Base-by-base conservation (phyloP, 2,329 filamentous ascomycete genomes). In the Rutstroemia sydowiana region DNA sequence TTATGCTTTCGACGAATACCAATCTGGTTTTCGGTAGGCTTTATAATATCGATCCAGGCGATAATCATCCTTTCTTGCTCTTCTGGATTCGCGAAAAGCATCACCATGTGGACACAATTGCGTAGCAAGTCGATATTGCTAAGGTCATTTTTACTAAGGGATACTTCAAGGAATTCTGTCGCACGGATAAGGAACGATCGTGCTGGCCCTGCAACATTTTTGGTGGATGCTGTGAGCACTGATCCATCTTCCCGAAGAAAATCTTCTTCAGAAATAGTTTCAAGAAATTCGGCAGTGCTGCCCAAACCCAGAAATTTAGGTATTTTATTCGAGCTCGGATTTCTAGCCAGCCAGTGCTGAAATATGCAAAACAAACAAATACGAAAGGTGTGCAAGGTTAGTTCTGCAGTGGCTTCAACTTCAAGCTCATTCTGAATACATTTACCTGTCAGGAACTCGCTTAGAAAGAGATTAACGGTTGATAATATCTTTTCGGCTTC, bases 341-440 rank as follows among this genome's bases (percentile, higher is more conserved):
- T 18, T 39, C 36, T 9, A 20, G 10, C 11, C 3, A 39, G n/a
- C 36, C 36, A 42, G 3, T 14, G 18, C 26, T 14, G 18, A 8
- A 42, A 26, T 21, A 20, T 20, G 21, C 18, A 42, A 10, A 42
- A 42, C 3, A 10, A 21, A 42, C 14, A 26, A 42, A 23, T 26
- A 23, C 39, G 39, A 26, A 42, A 42, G 3, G 39, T 23, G 14
- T 42, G 39, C 20, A 42, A 23, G 1, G 84, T 70, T 0, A 88
- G 71, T 14, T 70, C 71, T 59, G 79, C 76, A 14, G 74, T 73
- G 0, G 81, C 79, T 59, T 85, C 81, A 28, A 80, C 79, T 16
- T 50, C 43, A 16, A 52, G 37, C 20, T 26, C 23, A 26, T 18
- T 55, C 37, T 4, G 50, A 80, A 61, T 21, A 20, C 5, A 20